These are phyloP conservation scores for Stachybotrys elegans DNA, from an alignment of 2,329 filamentous ascomycete genomes.

Conservation along the genomic window DNA sequence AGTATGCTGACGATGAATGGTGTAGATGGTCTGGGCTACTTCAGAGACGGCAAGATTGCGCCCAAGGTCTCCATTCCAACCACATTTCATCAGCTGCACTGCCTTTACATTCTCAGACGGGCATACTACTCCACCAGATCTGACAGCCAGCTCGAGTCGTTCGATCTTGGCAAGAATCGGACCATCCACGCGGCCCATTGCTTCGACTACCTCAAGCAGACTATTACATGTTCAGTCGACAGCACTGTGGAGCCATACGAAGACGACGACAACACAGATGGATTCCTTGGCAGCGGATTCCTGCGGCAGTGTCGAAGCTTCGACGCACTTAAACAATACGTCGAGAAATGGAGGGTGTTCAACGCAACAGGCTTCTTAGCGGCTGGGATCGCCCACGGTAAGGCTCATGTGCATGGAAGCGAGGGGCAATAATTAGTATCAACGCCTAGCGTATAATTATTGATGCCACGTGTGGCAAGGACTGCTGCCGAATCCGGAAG, in stretches of 20 bases:
- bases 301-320: neutral
- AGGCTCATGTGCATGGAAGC: neutral
- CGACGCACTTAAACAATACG: neutral
- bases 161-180: neutral
- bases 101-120: neutral
- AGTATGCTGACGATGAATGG: neutral
- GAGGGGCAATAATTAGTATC: too few species aligned
- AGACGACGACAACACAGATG: neutral
- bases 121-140: neutral
- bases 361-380: neutral
- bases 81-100: neutral
- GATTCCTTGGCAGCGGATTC: neutral
- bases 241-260: neutral
- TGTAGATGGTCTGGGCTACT: neutral
- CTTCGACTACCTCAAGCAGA: constrained; percentile 1
- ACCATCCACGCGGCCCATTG: neutral
- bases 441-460: too few species aligned
- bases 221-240: neutral
- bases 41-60: neutral
- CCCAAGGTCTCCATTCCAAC: neutral
- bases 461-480: too few species aligned
- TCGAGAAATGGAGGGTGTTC: neutral
- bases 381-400: neutral
- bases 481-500: too few species aligned
- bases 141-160: neutral